phyloP scores from a whole-genome alignment of 768 basidiomycete species.

The Lactarius sp. region DNA sequence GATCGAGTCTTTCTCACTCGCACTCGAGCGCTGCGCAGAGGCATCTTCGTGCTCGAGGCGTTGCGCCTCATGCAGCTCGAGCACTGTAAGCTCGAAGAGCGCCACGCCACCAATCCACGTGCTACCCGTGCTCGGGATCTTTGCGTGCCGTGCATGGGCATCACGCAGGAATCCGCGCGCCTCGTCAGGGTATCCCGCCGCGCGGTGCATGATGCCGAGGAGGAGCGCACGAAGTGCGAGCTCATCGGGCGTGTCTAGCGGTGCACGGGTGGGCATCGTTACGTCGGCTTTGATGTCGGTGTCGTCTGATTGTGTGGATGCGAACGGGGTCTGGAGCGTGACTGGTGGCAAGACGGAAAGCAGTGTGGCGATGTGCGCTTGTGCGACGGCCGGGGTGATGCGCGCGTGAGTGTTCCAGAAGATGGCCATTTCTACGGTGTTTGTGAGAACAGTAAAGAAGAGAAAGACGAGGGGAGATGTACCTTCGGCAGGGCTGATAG shows the following conservation, averaged over 20 bases:
- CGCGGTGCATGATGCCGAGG: conserved; percentile 62
- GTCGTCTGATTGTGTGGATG: conserved; percentile 29
- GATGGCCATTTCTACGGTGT: conserved; percentile 55
- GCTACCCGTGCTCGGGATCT: conserved; percentile 39
- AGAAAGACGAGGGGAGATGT: conserved; percentile 21
- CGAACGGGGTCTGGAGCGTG: conserved; percentile 27
- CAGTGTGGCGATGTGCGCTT: conserved; percentile 56
- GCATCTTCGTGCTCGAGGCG: conserved; percentile 19
- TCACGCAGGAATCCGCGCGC: conserved; percentile 50
- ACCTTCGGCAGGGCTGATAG: conserved; percentile 70
- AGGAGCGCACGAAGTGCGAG: conserved; percentile 62
- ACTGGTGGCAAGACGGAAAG: conserved; percentile 45
- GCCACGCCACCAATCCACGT: conserved; percentile 68
- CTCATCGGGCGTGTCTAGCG: conserved; percentile 66
- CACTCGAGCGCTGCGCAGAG: neutral
- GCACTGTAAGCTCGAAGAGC: conserved; percentile 63
- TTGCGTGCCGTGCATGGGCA: conserved; percentile 40
- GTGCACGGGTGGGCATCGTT: conserved; percentile 30
- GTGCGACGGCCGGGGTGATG: conserved; percentile 47
- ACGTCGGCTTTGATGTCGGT: neutral
- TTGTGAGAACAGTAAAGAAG: neutral
- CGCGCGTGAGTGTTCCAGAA: conserved; percentile 81
- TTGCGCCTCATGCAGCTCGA: conserved; percentile 54
- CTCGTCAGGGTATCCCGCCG: conserved; percentile 41
- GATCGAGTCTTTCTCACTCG: neutral